Evolutionary conservation across 2,329 filamentous ascomycete species (phyloP).

Genomic region (Alternaria ventricosa): DNA sequence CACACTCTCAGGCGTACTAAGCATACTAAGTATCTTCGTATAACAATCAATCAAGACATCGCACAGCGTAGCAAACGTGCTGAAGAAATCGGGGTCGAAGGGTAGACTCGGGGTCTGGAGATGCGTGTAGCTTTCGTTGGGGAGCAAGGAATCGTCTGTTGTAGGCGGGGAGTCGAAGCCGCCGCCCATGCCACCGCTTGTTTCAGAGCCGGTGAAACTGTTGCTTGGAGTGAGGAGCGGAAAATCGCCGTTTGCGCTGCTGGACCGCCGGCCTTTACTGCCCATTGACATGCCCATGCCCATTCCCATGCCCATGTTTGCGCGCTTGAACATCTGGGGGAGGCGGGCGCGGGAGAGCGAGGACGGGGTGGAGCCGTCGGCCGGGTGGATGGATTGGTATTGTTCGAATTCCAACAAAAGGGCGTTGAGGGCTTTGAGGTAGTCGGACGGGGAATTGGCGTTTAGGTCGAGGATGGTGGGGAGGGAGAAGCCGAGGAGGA

Average conservation of each 20-base stretch:
- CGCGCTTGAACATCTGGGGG: conserved; percentile 59
- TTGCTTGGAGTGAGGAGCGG: conserved; percentile 26
- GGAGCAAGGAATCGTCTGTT: conserved; percentile 35
- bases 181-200: conserved; percentile 1
- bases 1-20: conserved; percentile 69
- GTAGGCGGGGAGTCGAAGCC: conserved; percentile 41
- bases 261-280: conserved; percentile 58
- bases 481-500: conserved; percentile 89
- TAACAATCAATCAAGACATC: conserved; percentile 96
- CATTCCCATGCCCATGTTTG: conserved; percentile 46
- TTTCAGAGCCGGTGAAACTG: conserved; percentile 34
- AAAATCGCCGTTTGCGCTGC: conserved; percentile 62
- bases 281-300: conserved; percentile 44
- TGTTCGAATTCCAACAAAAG: conserved; percentile 91
- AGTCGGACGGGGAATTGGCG: conserved; percentile 79
- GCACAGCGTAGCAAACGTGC: conserved; percentile 94
- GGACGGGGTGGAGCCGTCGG: conserved; percentile 72
- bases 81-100: conserved; percentile 96
- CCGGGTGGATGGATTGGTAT: conserved; percentile 85
- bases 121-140: conserved; percentile 86
- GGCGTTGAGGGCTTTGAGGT: conserved; percentile 83
- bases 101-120: conserved; percentile 90
- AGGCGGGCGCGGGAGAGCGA: conserved; percentile 79
- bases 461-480: conserved; percentile 89
- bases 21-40: conserved; percentile 74